Base-by-base conservation (phyloP, 2,329 filamentous ascomycete genomes). In the Nemania sp. region DNA sequence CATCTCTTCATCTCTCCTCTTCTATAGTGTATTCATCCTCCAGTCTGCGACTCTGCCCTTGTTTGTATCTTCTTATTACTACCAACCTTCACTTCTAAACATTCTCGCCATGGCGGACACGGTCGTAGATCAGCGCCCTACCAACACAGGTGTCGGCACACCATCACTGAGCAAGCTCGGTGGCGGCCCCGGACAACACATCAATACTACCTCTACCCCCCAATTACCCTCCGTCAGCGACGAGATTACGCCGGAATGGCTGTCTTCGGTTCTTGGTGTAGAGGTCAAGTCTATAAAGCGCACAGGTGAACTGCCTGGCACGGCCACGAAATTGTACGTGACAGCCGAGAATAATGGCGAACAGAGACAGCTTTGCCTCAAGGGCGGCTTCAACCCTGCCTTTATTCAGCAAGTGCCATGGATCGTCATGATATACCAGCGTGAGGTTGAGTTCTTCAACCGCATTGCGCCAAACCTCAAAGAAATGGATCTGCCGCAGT, bases 401-500 rank as follows among this genome's bases (percentile, higher is more conserved):
- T 59, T 67, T 47, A 52, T 65, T 34, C 22, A 60, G 31, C 59
- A 64, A 28, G 40, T 60, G 49, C 62, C 63, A 1, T 64, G 57
- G 54, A 55, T 66, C 31, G 55, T 61, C 52, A 60, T 60, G 55
- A 59, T 66, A 26, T 67, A 66, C 45, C 61, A 61, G 37, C 62
- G 63, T 22, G 64, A 66, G 47, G 64, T 64, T 30, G 63, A 65
- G 19, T 67, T 66, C 49, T 66, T 66, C 59, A 64, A 63, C 49
- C 58, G 50, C 14, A 51, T 66, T 15, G 65, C 63, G 26, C 65
- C 63, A 1, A 40, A 39, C 17, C 61, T 66, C 7, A 52, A 46
- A 15, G 48, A 59, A 36, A 62, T 66, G 60, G 49, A 53, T 2
- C 45, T 67, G 11, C 65, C 64, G 5, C 59, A 56, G 37, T 28